These are phyloP conservation scores for Musa itinerans DNA, from an alignment of 176 grass and related monocot genomes.

Conservation along the genomic window DNA sequence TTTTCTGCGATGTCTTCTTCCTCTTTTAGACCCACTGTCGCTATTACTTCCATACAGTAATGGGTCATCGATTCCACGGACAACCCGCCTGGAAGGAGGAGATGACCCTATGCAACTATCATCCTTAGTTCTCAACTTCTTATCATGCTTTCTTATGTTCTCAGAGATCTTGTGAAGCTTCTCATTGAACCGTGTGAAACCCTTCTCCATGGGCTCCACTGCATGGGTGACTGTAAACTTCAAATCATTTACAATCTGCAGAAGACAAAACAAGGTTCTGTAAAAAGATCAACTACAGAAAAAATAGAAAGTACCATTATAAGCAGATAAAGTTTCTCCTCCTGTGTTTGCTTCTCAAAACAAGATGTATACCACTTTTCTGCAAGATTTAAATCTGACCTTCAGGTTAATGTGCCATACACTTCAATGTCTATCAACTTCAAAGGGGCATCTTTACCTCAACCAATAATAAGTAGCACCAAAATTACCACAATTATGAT, in stretches of 20 bases:
- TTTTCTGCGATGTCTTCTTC: conserved; percentile 37
- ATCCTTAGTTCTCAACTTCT: conserved; percentile 56
- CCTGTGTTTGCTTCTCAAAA: neutral
- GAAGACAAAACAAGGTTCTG: neutral
- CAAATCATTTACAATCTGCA: conserved; percentile 84
- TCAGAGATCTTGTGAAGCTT: conserved; percentile 71
- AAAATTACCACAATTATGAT: too few species aligned
- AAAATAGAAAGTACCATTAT: too few species aligned
- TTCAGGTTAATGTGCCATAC: too few species aligned
- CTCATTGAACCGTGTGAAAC: conserved; percentile 48
- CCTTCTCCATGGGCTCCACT: conserved; percentile 55
- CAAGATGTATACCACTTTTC: too few species aligned
- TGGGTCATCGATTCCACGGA: conserved; percentile 68
- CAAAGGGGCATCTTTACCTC: too few species aligned
- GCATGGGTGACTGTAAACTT: conserved; percentile 86
- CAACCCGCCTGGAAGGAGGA: conserved; percentile 31
- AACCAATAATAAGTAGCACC: too few species aligned
- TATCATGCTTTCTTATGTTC: conserved; percentile 68
- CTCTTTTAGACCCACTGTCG: conserved; percentile 40
- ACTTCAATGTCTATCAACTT: too few species aligned
- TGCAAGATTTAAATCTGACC: too few species aligned
- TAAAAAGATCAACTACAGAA: neutral
- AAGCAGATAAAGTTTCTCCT: too few species aligned
- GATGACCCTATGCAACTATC: conserved; percentile 65
- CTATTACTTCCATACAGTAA: conserved; percentile 63